Base-by-base conservation (phyloP, 768 basidiomycete species). In the Cyathus striatus region DNA sequence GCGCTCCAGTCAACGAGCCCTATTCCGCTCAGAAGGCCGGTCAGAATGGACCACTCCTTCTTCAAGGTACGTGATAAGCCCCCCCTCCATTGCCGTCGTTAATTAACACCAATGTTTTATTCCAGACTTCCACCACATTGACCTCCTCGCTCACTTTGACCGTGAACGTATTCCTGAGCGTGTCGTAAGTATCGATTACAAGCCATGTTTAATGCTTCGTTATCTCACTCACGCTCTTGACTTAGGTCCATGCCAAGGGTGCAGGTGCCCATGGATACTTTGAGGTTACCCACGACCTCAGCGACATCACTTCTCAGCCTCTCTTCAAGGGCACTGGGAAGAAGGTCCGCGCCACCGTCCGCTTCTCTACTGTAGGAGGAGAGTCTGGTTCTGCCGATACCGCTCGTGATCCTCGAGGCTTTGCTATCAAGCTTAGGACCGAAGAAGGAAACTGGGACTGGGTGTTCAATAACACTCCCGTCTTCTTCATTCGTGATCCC, bases 161-260 rank as follows among this genome's bases (percentile, higher is more conserved):
- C 83, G 90, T 46, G 93, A 96, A 65, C 86, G 95, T 60, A 95
- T 98, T 56, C 95, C 94, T 13, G 91, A 95, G 74, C 90, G 91
- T 63, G 85, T 90, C 50, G 91, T 84, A 62, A 51, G 79, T 71
- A 12, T 14, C 24, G 18, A 21, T 27, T 25, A 34, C 23, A n/a
- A n/a, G n/a, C n/a, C n/a, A n/a, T n/a, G n/a, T n/a, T n/a, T n/a
- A n/a, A n/a, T n/a, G n/a, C n/a, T n/a, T n/a, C n/a, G n/a, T 4
- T 10, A 51, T 48, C 57, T 55, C 34, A 51, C 57, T 37, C 56
- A 64, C 58, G 50, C 53, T 43, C 52, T 57, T 49, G 7, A 88
- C 56, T 52, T 60, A 91, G 86, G 79, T 93, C 41, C 92, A 93
- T 57, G 90, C 91, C 49, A 95, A 92, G 62, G 94, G 88, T 44